A percentile compares a stretch with the other conserved stretches of the same genome.
Evolutionary conservation across 1,139 yeast species (phyloP).

Genomic region (Debaryomyces fabryi): DNA sequence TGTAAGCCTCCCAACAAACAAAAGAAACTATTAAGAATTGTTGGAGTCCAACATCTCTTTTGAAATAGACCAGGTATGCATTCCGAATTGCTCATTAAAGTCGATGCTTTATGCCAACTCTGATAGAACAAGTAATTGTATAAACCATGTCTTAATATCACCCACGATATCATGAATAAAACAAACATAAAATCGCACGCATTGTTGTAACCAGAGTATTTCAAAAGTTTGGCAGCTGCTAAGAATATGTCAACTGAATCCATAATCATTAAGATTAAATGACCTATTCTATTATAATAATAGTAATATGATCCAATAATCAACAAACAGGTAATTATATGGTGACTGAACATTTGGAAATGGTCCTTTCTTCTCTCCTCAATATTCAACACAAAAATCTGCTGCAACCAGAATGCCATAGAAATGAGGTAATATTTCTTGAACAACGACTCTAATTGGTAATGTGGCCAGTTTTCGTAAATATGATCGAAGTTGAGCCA

Average conservation of each 20-base stretch:
- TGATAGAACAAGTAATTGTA: conserved; percentile 69
- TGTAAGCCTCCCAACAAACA: conserved; percentile 68
- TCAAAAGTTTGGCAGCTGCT: conserved; percentile 74
- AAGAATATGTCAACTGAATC: conserved; percentile 78
- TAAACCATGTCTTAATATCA: conserved; percentile 69
- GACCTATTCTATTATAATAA: conserved; percentile 78
- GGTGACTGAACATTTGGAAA: conserved; percentile 85
- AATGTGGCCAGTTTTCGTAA: conserved; percentile 80
- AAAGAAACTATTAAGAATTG: conserved; percentile 53
- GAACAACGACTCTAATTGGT: conserved; percentile 47
- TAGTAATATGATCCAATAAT: conserved; percentile 73
- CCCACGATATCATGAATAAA: conserved; percentile 70
- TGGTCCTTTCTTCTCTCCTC: conserved; percentile 84
- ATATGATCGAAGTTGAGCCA: conserved; percentile 59
- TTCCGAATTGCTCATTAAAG: conserved; percentile 40
- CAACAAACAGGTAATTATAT: conserved; percentile 72
- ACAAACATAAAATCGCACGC: conserved; percentile 73
- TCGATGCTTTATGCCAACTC: conserved; percentile 39
- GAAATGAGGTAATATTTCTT: conserved; percentile 75
- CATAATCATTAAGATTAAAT: conserved; percentile 76
- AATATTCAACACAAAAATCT: conserved; percentile 71
- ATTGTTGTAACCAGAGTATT: conserved; percentile 62
- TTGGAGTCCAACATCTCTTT: conserved; percentile 62
- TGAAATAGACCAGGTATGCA: conserved; percentile 35
- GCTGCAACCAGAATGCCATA: conserved; percentile 80